Evolutionary conservation across 2,329 filamentous ascomycete species (phyloP).

Genomic region (Exophiala aquamarina): DNA sequence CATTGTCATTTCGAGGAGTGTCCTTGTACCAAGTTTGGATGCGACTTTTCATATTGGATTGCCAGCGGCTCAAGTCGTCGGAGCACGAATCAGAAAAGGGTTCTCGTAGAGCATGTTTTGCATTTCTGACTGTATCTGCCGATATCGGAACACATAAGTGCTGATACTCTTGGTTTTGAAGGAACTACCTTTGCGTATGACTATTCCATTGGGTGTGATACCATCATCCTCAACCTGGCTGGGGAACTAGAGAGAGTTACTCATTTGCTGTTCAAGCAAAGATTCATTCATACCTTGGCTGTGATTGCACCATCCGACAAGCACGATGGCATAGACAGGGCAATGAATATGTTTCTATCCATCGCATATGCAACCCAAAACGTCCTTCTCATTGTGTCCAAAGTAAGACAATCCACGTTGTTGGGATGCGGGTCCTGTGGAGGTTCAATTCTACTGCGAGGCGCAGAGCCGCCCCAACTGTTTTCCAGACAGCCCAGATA

Average conservation of each 20-base stretch:
- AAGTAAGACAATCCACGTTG: conserved; percentile 4
- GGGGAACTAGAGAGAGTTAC: conserved; percentile 4
- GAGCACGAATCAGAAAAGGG: conserved; percentile 1
- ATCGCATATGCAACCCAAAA: conserved; percentile 18
- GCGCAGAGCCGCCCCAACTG: conserved; percentile 10
- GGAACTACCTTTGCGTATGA: background rate
- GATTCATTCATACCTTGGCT: conserved; percentile 1
- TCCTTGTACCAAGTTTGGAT: conserved; percentile 14
- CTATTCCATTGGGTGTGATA: conserved; percentile 10
- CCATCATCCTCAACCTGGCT: conserved; percentile 9
- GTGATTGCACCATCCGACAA: conserved; percentile 16
- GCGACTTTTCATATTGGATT: conserved; percentile 4
- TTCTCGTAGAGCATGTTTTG: conserved; percentile 9
- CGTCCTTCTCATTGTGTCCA: conserved; percentile 10
- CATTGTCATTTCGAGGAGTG: background rate
- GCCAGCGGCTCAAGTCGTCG: conserved; percentile 8
- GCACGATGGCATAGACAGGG: conserved; percentile 7
- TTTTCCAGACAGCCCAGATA: conserved; percentile 15
- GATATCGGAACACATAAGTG: conserved; percentile 11
- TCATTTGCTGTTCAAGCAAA: background rate
- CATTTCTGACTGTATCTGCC: conserved; percentile 18
- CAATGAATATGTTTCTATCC: conserved; percentile 14
- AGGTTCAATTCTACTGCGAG: conserved; percentile 17
- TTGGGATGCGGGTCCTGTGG: conserved; percentile 7
- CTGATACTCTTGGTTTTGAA: conserved; percentile 7